These are phyloP conservation scores for Pseudocercospora pini-densiflorae DNA, from an alignment of 2,329 filamentous ascomycete species.

Conservation along the genomic window DNA sequence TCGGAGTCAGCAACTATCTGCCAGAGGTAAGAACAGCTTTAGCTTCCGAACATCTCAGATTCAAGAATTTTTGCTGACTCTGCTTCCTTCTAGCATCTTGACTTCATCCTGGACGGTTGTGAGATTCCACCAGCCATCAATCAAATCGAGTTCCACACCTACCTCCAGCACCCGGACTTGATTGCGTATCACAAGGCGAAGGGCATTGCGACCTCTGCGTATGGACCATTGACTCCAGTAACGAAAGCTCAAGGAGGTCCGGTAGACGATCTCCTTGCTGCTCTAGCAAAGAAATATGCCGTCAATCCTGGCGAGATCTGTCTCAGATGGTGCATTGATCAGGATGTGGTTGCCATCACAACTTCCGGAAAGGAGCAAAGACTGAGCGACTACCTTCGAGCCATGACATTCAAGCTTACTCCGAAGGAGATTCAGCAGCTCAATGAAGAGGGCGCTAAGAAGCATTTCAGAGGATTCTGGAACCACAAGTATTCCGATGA, in stretches of 20 bases:
- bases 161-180: conserved; percentile 65
- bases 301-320: conserved; percentile 62
- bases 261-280: conserved; percentile 56
- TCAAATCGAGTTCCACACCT: conserved; percentile 72
- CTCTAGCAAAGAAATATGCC: conserved; percentile 64
- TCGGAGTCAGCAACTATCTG: conserved; percentile 67
- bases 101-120: conserved; percentile 58
- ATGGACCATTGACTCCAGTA: conserved; percentile 54
- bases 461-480: conserved; percentile 60
- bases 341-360: conserved; percentile 62
- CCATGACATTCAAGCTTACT: conserved; percentile 62
- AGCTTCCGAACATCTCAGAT: not conserved
- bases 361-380: conserved; percentile 65
- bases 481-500: conserved; percentile 51
- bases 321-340: conserved; percentile 65
- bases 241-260: conserved; percentile 62
- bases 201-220: conserved; percentile 54
- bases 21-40: conserved; percentile 33
- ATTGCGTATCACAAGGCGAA: conserved; percentile 58
- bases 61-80: not conserved
- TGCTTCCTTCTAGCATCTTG: conserved; percentile 50
- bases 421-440: conserved; percentile 61
- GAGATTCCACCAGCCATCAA: conserved; percentile 65
- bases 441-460: conserved; percentile 52
- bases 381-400: conserved; percentile 61